Conservation (phyloP, 768 basidiomycete species). For the Phallus indusiatus region DNA sequence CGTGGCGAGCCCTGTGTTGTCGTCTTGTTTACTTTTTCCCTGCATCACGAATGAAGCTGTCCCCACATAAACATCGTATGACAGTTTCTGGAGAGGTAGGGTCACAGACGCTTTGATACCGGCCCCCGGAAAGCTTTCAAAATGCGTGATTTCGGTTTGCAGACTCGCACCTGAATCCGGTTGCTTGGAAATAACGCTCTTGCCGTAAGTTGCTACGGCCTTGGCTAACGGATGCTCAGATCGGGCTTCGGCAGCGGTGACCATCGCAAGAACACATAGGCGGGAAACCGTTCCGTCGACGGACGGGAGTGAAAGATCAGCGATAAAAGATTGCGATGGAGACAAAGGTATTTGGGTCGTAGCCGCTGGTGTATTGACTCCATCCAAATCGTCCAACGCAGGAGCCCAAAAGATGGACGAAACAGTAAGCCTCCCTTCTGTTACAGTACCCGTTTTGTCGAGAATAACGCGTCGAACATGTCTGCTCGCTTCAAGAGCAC, state of each 20-base stretch:
- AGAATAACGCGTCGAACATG: conserved; percentile 73
- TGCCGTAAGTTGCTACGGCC: conserved; percentile 80
- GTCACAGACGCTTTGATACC: conserved; percentile 70
- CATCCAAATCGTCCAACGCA: conserved; percentile 21
- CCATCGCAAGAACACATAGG: conserved; percentile 62
- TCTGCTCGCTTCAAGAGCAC: conserved; percentile 86
- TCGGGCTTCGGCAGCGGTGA: conserved; percentile 78
- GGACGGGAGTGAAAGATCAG: conserved; percentile 16
- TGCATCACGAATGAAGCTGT: conserved; percentile 62
- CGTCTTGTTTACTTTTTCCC: conserved; percentile 22
- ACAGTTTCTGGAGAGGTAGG: conserved; percentile 29
- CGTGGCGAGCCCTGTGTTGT: conserved; percentile 20
- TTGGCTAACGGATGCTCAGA: conserved; percentile 97
- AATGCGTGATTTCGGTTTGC: conserved; percentile 51
- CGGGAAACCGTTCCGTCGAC: conserved; percentile 56
- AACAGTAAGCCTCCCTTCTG: conserved; percentile 86
- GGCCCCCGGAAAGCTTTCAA: conserved; percentile 84
- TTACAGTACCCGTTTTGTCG: conserved; percentile 98
- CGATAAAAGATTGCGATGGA: conserved; percentile 11
- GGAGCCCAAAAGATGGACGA: conserved; percentile 69
- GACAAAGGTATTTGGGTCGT: conserved; percentile 13
- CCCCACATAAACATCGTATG: conserved; percentile 60
- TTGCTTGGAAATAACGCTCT: conserved; percentile 41
- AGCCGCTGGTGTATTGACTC: not conserved
- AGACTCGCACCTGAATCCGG: conserved; percentile 28